These are phyloP conservation scores for Penicillium sp. DNA, from an alignment of 2,329 filamentous ascomycete species.

Conservation along the genomic window DNA sequence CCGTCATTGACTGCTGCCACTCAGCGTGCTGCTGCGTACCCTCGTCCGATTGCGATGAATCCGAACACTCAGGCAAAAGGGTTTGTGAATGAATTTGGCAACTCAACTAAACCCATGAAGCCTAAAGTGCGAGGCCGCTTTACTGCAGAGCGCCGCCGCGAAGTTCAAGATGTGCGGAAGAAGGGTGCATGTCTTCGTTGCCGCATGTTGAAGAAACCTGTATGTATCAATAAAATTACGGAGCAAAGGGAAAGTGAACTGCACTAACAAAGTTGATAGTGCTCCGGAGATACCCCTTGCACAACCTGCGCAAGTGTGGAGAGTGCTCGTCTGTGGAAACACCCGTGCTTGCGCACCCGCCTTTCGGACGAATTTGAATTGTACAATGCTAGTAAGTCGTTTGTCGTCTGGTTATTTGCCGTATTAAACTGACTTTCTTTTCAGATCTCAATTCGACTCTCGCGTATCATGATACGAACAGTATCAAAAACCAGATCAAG, in stretches of 20 bases:
- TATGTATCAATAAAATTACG: constrained; percentile 23
- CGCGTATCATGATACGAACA: constrained; percentile 50
- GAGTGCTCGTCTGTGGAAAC: constrained; percentile 59
- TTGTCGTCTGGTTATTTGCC: background rate
- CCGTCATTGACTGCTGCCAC: constrained; percentile 38
- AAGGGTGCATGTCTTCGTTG: constrained; percentile 60
- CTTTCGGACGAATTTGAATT: constrained; percentile 57
- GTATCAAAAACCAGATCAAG: constrained; percentile 48
- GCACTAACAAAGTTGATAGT: constrained; percentile 33
- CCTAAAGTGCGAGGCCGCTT: constrained; percentile 54
- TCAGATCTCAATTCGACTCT: constrained; percentile 50
- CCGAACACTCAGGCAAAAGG: constrained; percentile 40
- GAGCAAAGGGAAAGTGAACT: background rate
- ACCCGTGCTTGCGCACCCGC: constrained; percentile 56
- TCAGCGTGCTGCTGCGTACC: constrained; percentile 40
- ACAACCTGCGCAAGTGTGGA: constrained; percentile 58
- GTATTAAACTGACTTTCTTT: constrained; percentile 19
- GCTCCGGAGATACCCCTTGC: constrained; percentile 59
- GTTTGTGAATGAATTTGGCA: constrained; percentile 41
- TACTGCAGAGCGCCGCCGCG: constrained; percentile 53
- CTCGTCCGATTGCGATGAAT: constrained; percentile 45
- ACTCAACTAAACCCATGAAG: constrained; percentile 43
- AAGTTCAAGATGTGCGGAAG: constrained; percentile 59
- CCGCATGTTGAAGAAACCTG: constrained; percentile 61
- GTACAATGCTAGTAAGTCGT: constrained; percentile 49